phyloP scores from a whole-genome alignment of 305 asterid species.

The Fraxinus ornus region DNA sequence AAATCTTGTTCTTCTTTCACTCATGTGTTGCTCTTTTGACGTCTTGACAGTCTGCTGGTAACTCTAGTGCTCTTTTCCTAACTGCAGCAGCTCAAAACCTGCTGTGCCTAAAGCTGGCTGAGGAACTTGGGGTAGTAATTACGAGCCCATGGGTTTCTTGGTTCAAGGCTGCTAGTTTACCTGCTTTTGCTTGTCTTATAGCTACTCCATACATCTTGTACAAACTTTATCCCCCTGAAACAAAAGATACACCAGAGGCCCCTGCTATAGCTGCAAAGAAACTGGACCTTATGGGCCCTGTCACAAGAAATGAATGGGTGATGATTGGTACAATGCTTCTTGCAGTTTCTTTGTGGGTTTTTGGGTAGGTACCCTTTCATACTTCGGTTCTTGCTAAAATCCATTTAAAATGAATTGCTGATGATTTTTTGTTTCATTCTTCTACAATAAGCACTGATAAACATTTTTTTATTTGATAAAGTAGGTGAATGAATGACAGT shows the following conservation, averaged over 20 bases:
- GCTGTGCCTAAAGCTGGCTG: conserved; percentile 89
- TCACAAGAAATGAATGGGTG: conserved; percentile 78
- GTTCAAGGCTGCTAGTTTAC: conserved; percentile 95
- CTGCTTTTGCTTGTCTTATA: conserved; percentile 71
- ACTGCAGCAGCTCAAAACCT: conserved; percentile 99
- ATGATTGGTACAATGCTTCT: conserved; percentile 95
- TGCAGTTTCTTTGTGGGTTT: conserved; percentile 91
- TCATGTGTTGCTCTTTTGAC: conserved; percentile 43
- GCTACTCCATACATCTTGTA: conserved; percentile 80
- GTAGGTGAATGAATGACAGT: background rate
- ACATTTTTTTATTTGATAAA: background rate
- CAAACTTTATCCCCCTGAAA: conserved; percentile 91
- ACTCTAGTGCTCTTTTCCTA: conserved; percentile 98
- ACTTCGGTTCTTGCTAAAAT: background rate
- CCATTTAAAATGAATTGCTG: background rate
- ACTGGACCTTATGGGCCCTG: conserved; percentile 79
- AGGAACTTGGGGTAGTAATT: conserved; percentile 87
- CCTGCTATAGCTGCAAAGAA: conserved; percentile 87
- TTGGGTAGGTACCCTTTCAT: conserved; percentile 54
- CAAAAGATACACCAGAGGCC: conserved; percentile 91
- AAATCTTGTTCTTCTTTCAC: conserved; percentile 23
- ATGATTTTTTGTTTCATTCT: background rate
- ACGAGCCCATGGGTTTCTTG: conserved; percentile 90
- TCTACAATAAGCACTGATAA: background rate
- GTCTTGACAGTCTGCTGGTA: conserved; percentile 78